These are phyloP conservation scores for Ophiostoma populinum DNA, from an alignment of 2,329 filamentous ascomycete genomes.

Conservation along the genomic window DNA sequence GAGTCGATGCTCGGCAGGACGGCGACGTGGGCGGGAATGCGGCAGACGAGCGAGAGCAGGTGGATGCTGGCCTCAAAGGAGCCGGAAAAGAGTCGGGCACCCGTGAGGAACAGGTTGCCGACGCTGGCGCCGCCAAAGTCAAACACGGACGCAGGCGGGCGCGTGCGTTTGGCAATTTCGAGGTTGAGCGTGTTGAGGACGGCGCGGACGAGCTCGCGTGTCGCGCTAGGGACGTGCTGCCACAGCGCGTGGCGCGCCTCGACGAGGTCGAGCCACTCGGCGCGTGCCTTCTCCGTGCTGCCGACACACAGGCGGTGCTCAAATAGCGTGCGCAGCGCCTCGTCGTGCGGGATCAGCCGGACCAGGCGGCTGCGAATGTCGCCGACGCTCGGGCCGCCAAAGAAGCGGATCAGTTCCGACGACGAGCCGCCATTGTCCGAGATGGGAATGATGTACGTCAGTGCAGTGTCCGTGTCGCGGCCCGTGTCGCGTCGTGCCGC, in stretches of 20 bases:
- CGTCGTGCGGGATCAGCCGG: constrained; percentile 70
- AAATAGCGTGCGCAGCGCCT: constrained; percentile 65
- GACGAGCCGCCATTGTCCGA: constrained; percentile 92
- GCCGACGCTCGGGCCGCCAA: constrained; percentile 67
- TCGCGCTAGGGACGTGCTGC: constrained; percentile 50
- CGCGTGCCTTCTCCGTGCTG: constrained; percentile 40
- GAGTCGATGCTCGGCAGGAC: constrained; percentile 86
- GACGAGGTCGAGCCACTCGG: constrained; percentile 79
- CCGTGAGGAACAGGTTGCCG: constrained; percentile 67
- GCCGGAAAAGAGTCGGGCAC: constrained; percentile 76
- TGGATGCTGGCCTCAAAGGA: constrained; percentile 89
- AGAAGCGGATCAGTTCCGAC: constrained; percentile 82
- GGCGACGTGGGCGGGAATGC: constrained; percentile 56
- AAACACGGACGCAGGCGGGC: constrained; percentile 51
- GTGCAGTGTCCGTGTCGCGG: constrained; percentile 29
- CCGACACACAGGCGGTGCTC: constrained; percentile 60
- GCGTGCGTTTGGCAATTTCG: constrained; percentile 59
- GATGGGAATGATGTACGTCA: constrained; percentile 85
- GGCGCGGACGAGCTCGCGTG: constrained; percentile 60
- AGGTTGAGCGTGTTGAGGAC: constrained; percentile 62
- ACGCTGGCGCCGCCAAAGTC: constrained; percentile 63
- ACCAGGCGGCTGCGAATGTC: constrained; percentile 51
- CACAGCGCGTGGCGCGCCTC: constrained; percentile 68
- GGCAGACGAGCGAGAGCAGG: constrained; percentile 69
- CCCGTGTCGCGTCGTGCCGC: too few species aligned